Evolutionary conservation across 2,329 filamentous ascomycete genomes (phyloP), one percentile per base, ranked within the genome.

Genomic region (Penicillium palitans): DNA sequence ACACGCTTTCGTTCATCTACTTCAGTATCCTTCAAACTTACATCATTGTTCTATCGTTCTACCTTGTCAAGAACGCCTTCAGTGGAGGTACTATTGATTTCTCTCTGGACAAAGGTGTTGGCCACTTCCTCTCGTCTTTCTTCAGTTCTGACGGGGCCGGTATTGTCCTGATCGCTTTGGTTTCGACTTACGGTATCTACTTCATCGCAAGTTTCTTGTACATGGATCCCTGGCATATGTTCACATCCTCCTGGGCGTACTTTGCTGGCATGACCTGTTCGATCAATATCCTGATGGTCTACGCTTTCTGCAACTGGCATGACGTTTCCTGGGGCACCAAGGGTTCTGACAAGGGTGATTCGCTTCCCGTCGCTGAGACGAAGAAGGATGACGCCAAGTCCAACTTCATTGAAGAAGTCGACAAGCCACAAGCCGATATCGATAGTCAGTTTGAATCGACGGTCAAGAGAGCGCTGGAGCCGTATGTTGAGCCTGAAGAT

Each of bases 241-340:
- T 98, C 82, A 93, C 93, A 73, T 97, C 93, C 3, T 98, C 96
- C 84, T 89, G 89, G 37, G 87, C 90, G 73, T 98, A 98, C 76
- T 82, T 97, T 67, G 79, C 96, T 60, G 86, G 96, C 73, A 93
- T 93, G 86, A 96, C 93, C 15, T 95, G 91, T 25, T 97, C 96
- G 80, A 93, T 96, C 86, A 98, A 98, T 82, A 93, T 98, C 68
- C 87, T 98, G 72, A 98, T 96, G 86, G 91, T 98, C 54, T 98
- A 98, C 78, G 91, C 93, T 61, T 98, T 96, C 85, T 95, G 91
- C 86, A 98, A 98, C 81, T 97, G 93, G 93, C 93, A 98, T 79
- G 93, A 98, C 80, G 93, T 98, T 52, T 97, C 93, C 13, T 98
- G 93, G 93, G 93, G 93, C 84, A 98, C 93, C 79, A 98, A 98